Base-by-base conservation (phyloP, 1,284 basidiomycete genomes). In the Chalciporus sp. region DNA sequence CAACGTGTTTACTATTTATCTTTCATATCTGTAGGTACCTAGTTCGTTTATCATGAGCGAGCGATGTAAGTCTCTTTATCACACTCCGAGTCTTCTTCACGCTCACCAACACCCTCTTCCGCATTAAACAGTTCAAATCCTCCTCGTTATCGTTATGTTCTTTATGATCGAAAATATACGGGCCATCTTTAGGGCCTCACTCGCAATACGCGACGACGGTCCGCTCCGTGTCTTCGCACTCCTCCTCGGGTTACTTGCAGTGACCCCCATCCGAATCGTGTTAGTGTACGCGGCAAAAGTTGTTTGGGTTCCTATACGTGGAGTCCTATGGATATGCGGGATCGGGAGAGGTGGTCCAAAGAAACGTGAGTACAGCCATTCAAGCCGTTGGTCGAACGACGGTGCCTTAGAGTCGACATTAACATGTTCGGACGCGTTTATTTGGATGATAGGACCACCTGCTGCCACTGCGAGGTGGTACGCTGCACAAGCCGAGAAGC, bases 401-500 rank as follows among this genome's bases (percentile, higher is more conserved):
- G 10, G n/a, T n/a, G n/a, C n/a, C 29, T 19, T 17, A 19, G 31
- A 11, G 51, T 16, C 37, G 26, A 19, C 7, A 16, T 45, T 23
- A 12, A 31, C 29, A 12, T 33, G 31, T 33, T 33, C 14, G 2
- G 31, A 16, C 35, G 35, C n/a, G n/a, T 37, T 37, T 17, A 7
- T n/a, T 17, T 37, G n/a, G 5, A 7, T 46, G n/a, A 17, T 47
- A 65, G 63, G 47, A 0, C 56, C 56, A 0, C 55, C 64, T 0
- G 17, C 9, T 0, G 62, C 63, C 4, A 53, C 68, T 0, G 44
- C 55, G 0, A 51, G 49, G 0, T 65, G 58, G 53, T 68, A 65
- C 9, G 43, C 50, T 10, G 2, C 16, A 6, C 46, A 7, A 5
- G 46, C 26, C 1, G 29, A 29, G 1, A 39, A 20, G 20, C 42